Conservation (phyloP, 1,284 basidiomycete genomes). For the Apiotrichum mycotoxinovorans region DNA sequence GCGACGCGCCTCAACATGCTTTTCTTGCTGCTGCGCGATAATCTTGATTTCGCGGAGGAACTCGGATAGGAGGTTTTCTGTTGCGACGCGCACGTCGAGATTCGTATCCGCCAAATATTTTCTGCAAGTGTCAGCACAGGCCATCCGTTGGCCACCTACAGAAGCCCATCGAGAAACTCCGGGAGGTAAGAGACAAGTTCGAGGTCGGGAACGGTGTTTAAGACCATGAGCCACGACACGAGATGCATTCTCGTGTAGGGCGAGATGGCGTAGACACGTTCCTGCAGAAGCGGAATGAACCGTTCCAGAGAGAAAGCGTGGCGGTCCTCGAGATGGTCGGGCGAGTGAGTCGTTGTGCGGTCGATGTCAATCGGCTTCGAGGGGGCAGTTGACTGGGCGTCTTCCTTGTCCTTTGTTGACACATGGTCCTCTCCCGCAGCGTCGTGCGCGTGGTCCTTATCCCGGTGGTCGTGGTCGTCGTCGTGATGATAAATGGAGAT, state of each 20-base stretch:
- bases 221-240: constrained; percentile 91
- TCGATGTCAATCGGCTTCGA: constrained; percentile 8
- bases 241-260: constrained; percentile 96
- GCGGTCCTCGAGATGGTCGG: constrained; percentile 27
- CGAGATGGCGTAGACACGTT: constrained; percentile 90
- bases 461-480: constrained; percentile 27
- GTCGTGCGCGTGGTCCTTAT: neutral
- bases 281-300: constrained; percentile 89
- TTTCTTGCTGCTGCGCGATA: constrained; percentile 67
- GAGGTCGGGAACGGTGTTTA: constrained; percentile 94
- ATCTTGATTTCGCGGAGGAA: constrained; percentile 90
- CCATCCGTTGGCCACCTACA: constrained; percentile 59
- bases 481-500: constrained; percentile 72
- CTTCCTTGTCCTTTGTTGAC: constrained; percentile 8
- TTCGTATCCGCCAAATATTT: constrained; percentile 95
- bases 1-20: constrained; percentile 27
- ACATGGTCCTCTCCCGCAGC: neutral
- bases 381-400: neutral
- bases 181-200: constrained; percentile 93
- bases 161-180: constrained; percentile 86
- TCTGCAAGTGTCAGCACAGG: constrained; percentile 50
- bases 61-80: constrained; percentile 85
- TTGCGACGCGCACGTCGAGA: constrained; percentile 86
- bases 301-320: constrained; percentile 85
- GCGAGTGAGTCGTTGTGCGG: constrained; percentile 8